These are phyloP conservation scores for Verruconis gallopava DNA, from an alignment of 2,329 filamentous ascomycete genomes.

Conservation along the genomic window DNA sequence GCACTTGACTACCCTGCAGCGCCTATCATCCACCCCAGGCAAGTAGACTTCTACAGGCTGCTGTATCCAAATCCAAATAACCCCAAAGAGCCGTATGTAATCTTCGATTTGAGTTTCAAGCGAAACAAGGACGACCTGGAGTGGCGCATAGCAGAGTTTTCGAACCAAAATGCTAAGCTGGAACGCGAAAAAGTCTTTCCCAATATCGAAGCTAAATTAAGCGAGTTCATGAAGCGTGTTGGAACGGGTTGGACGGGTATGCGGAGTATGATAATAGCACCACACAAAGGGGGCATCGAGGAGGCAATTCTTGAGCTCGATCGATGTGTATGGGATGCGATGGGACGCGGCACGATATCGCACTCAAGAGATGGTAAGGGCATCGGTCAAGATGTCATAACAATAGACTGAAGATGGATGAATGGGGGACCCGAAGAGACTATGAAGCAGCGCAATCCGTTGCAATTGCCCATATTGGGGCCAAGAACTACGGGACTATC, in stretches of 20 bases:
- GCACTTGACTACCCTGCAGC: constrained; percentile 13
- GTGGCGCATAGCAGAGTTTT: constrained; percentile 27
- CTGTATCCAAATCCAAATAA: constrained; percentile 28
- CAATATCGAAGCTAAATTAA: constrained; percentile 20
- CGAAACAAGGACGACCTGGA: constrained; percentile 20
- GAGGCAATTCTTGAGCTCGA: constrained; percentile 26
- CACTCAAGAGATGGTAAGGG: too few species aligned
- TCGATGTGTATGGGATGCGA: constrained; percentile 18
- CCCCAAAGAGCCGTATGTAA: constrained; percentile 10
- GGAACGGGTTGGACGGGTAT: constrained; percentile 26
- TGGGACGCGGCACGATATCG: too few species aligned
- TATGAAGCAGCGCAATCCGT: too few species aligned
- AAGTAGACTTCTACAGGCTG: constrained; percentile 25
- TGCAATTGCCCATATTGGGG: too few species aligned
- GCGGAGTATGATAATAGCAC: constrained; percentile 24
- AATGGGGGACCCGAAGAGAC: too few species aligned
- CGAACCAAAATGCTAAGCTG: constrained; percentile 16
- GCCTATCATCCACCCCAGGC: constrained; percentile 23
- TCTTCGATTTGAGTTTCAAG: constrained; percentile 25
- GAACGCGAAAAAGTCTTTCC: constrained; percentile 19
- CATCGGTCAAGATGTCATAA: too few species aligned
- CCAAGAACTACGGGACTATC: too few species aligned
- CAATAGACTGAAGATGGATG: too few species aligned
- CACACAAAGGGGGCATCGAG: constrained; percentile 22
- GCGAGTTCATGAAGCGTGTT: constrained; percentile 20